Conservation (phyloP, 305 asterid species). For the Andrographis paniculata region DNA sequence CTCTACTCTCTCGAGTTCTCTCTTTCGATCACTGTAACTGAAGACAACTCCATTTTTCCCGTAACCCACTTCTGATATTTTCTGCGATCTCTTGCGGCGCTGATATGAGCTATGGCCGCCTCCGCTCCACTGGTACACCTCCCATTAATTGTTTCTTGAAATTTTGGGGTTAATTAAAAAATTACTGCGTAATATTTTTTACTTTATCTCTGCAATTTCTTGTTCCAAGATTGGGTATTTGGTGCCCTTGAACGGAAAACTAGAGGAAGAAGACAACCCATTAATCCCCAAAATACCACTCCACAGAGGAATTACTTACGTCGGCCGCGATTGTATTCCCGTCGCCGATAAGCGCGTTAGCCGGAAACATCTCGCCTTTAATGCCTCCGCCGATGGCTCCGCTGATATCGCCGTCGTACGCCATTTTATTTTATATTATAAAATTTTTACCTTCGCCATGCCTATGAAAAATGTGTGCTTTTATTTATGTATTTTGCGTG, state of each 20-base stretch:
- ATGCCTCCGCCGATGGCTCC: conserved; percentile 39
- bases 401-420: conserved; percentile 63
- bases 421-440: conserved; percentile 1
- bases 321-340: conserved; percentile 73
- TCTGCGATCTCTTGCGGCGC: too few species aligned
- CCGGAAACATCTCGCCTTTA: conserved; percentile 61
- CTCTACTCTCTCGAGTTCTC: too few species aligned
- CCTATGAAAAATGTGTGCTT: not conserved
- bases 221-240: conserved; percentile 53
- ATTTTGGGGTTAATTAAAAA: too few species aligned
- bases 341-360: conserved; percentile 77
- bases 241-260: conserved; percentile 43
- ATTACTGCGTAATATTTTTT: too few species aligned
- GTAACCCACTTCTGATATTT: too few species aligned
- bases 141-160: too few species aligned
- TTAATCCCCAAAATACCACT: conserved; percentile 55
- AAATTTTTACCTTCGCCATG: not conserved
- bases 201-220: not conserved
- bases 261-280: conserved; percentile 39
- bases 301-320: conserved; percentile 38
- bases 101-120: too few species aligned
- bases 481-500: not conserved
- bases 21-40: too few species aligned
- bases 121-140: too few species aligned
- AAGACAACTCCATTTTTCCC: too few species aligned